Percentiles rank a stretch among this genome's conserved stretches.
phyloP scores from a whole-genome alignment of 2,329 filamentous ascomycete species.

The Botrytis sinoallii region DNA sequence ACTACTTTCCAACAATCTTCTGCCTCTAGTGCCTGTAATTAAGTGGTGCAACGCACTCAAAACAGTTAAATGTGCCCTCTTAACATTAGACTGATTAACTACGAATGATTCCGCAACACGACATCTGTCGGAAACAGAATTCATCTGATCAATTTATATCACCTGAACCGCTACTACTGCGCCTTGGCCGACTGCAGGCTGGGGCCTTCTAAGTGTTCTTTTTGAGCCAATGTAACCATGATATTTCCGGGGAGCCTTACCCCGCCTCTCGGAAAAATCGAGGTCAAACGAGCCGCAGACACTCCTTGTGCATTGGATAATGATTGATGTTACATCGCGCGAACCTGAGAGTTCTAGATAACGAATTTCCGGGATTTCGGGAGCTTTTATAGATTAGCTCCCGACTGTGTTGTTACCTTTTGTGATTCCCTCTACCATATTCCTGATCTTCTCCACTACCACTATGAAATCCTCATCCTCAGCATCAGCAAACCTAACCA shows the following conservation, averaged over 20 bases:
- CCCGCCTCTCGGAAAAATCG: not conserved
- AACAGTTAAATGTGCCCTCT: not conserved
- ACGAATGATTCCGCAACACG: not conserved
- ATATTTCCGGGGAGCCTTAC: not conserved
- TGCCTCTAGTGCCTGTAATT: not conserved
- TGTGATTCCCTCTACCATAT: not conserved
- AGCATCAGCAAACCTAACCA: not conserved
- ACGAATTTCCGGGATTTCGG: not conserved
- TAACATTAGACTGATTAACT: not conserved
- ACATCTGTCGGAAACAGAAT: not conserved
- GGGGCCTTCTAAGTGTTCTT: not conserved
- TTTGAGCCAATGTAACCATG: not conserved
- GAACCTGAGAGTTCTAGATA: not conserved
- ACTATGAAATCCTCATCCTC: constrained; percentile 10
- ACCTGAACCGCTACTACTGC: not conserved
- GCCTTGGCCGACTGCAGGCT: not conserved
- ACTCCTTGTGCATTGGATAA: not conserved
- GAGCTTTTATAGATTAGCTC: not conserved
- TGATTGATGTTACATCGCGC: not conserved
- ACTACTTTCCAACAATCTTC: not conserved
- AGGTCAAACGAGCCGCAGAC: not conserved
- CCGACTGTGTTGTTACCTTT: not conserved
- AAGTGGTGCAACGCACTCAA: not conserved
- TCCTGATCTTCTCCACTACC: not conserved
- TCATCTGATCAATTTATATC: not conserved